These are phyloP conservation scores for Metarhizium guizhouense DNA, from an alignment of 2,329 filamentous ascomycete genomes.

Conservation along the genomic window DNA sequence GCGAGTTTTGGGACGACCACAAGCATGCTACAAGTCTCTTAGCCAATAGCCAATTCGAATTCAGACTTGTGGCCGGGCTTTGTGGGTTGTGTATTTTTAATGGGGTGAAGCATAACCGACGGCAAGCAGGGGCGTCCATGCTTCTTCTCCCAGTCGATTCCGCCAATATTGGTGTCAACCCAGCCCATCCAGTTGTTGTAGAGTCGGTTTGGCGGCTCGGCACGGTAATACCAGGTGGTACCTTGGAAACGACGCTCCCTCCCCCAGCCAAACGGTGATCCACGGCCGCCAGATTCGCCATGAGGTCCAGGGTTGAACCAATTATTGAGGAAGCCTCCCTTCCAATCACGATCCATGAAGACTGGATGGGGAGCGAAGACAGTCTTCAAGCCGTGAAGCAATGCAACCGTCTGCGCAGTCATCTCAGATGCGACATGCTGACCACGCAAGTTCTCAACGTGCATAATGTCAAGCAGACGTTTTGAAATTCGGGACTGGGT, in stretches of 20 bases:
- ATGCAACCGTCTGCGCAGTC: slow-evolving; percentile 63
- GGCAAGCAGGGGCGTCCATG: slow-evolving; percentile 51
- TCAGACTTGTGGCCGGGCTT: slow-evolving; percentile 30
- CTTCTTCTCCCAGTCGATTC: slow-evolving; percentile 43
- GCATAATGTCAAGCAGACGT: slow-evolving; percentile 65
- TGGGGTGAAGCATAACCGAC: slow-evolving; percentile 48
- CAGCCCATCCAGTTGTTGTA: slow-evolving; percentile 58
- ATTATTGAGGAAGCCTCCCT: slow-evolving; percentile 39
- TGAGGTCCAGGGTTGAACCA: slow-evolving; percentile 53
- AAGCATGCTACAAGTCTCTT: slow-evolving; percentile 7
- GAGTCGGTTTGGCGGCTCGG: slow-evolving; percentile 45
- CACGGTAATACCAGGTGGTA: slow-evolving; percentile 53
- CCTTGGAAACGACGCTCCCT: slow-evolving; percentile 48
- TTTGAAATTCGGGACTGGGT: slow-evolving; percentile 68
- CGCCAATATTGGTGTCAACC: slow-evolving; percentile 45
- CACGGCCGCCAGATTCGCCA: slow-evolving; percentile 43
- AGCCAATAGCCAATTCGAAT: slow-evolving; percentile 30
- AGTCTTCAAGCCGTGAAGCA: slow-evolving; percentile 71
- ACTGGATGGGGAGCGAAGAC: slow-evolving; percentile 72
- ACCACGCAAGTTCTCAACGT: slow-evolving; percentile 63
- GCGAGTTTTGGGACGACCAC: background rate
- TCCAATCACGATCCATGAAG: slow-evolving; percentile 70
- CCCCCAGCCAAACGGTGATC: slow-evolving; percentile 51
- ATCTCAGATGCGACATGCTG: slow-evolving; percentile 75
- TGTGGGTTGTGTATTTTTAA: slow-evolving; percentile 49